Conservation (phyloP, 345 rosid species). For the Schrenkiella parvula region DNA sequence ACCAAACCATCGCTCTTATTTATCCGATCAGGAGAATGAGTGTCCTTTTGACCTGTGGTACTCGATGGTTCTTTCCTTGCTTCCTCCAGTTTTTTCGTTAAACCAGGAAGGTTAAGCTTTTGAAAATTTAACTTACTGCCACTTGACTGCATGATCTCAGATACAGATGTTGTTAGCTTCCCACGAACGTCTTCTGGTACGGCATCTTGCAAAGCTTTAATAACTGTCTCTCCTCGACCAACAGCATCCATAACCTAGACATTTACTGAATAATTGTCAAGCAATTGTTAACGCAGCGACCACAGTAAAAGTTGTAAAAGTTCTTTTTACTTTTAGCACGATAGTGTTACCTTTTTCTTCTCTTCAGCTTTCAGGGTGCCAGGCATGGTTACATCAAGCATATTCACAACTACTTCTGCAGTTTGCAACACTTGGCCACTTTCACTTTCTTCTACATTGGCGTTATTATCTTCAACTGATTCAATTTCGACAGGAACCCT, state of each 20-base stretch:
- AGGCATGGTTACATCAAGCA: slow-evolving; percentile 84
- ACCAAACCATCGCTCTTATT: slow-evolving; percentile 38
- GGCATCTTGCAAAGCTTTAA: slow-evolving; percentile 85
- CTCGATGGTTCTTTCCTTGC: slow-evolving; percentile 34
- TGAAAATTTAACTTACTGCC: slow-evolving; percentile 47
- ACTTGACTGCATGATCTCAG: slow-evolving; percentile 57
- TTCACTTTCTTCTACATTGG: slow-evolving; percentile 44
- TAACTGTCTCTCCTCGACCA: slow-evolving; percentile 74
- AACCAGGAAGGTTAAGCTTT: slow-evolving; percentile 44
- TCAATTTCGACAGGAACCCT: slow-evolving; percentile 41
- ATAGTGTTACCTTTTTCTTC: slow-evolving; percentile 62
- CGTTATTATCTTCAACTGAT: slow-evolving; percentile 39
- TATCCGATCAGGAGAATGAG: slow-evolving; percentile 38
- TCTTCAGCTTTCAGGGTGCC: slow-evolving; percentile 59
- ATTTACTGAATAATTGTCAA: slow-evolving; percentile 26
- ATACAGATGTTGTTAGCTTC: slow-evolving; percentile 64
- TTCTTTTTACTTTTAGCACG: background rate
- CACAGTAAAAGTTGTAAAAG: background rate
- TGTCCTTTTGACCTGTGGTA: slow-evolving; percentile 34
- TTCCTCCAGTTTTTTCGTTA: slow-evolving; percentile 38
- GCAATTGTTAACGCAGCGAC: slow-evolving; percentile 25
- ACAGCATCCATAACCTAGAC: slow-evolving; percentile 86
- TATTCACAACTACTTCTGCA: slow-evolving; percentile 69
- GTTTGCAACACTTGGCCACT: slow-evolving; percentile 65
- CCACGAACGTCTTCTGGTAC: slow-evolving; percentile 94